Base-by-base conservation (phyloP, 2,329 filamentous ascomycete genomes). In the Fusarium denticulatum region DNA sequence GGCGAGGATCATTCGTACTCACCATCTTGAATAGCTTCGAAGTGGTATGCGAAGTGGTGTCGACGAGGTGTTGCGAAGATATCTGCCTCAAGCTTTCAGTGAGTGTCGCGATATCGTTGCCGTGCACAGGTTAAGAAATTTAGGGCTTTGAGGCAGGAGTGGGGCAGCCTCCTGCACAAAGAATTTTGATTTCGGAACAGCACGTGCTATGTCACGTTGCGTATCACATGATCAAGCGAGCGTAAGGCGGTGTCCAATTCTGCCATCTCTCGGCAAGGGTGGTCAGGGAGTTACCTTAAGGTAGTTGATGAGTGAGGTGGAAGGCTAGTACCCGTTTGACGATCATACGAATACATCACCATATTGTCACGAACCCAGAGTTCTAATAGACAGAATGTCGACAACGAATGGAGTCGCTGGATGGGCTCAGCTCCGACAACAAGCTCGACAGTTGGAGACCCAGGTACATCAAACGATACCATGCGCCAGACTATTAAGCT, bases 391-490 rank as follows among this genome's bases (percentile, higher is more conserved):
- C 56, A 79, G 57, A 73, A 91, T 90, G 88, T 84, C 88, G 72
- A 80, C 86, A 75, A 82, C 86, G 66, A 70, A 69, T 9, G 85
- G 88, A 73, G 90, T 84, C 72, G 87, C 89, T 72, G 92, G 95
- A 85, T 99, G 96, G 96, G 92, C 94, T 79, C 95, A 98, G 85
- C 88, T 98, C 76, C 93, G 96, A 78, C 95, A 98, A 82, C 96
- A 98, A 84, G 94, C 95, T 70, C 89, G 96, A 78, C 90, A 91
- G 49, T 87, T 98, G 71, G 96, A 99, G 83, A 94, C 92, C 69
- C 96, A 98, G 89, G 96, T 97, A 86, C 74, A 82, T 56, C 16
- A 24, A 69, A 68, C 59, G 43, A 63, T 53, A 70, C 70, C 52
- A 73, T 77, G 64, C 69, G 67, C 65, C 61, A 28, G 40, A 60